A percentile compares a stretch with the other conserved stretches of the same genome.
These are phyloP conservation scores for Wickerhamomyces bisporus DNA, from an alignment of 805 yeast genomes.

Conservation along the genomic window DNA sequence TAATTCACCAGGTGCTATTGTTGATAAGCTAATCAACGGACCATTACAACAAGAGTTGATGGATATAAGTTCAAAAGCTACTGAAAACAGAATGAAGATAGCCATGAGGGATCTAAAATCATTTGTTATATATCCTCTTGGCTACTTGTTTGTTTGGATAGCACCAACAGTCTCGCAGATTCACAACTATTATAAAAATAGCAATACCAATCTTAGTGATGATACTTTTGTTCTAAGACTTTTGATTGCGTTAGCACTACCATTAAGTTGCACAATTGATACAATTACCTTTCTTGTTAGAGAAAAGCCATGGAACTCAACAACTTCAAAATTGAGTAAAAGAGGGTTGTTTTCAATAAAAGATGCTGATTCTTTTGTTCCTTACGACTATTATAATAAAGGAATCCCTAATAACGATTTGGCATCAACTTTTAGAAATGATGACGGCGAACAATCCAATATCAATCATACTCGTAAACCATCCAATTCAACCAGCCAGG, in stretches of 20 bases:
- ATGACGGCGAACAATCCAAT: too few species aligned
- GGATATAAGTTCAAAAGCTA: constrained; percentile 9
- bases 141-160: constrained; percentile 18
- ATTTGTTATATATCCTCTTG: constrained; percentile 19
- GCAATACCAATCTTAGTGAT: background rate
- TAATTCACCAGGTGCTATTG: background rate
- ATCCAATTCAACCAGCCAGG: background rate
- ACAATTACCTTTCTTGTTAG: constrained; percentile 67
- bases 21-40: background rate
- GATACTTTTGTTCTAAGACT: constrained; percentile 6
- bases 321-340: constrained; percentile 1
- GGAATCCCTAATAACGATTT: too few species aligned
- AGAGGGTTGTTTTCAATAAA: background rate
- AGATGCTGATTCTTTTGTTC: background rate
- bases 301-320: constrained; percentile 66
- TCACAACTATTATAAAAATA: constrained; percentile 3
- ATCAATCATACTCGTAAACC: too few species aligned
- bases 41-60: constrained; percentile 17
- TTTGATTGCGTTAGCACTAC: constrained; percentile 63
- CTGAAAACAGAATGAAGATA: constrained; percentile 5
- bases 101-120: constrained; percentile 18
- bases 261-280: constrained; percentile 74
- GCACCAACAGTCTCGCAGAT: constrained; percentile 14
- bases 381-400: background rate
- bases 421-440: too few species aligned